Evolutionary conservation across 2,329 filamentous ascomycete species (phyloP), one percentile per base, ranked within the genome.

Genomic region (Fusarium metavorans): DNA sequence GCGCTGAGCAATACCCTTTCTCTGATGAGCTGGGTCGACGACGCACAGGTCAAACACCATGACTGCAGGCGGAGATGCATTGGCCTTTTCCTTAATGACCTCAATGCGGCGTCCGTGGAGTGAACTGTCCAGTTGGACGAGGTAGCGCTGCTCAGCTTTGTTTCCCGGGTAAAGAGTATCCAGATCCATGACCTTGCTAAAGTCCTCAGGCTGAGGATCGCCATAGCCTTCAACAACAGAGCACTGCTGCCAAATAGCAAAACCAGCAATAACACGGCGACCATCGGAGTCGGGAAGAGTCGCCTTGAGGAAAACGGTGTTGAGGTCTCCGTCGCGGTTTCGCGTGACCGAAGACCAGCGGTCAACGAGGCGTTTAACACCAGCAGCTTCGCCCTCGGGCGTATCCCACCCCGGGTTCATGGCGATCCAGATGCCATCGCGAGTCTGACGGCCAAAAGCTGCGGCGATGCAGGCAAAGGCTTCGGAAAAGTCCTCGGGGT

Each of bases 331-430:
- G 39, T 83, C 71, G 10, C 79, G 81, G 78, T 89, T 85, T 11
- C 68, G 80, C 3, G 83, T 84, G 6, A 80, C 81, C 1, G 50
- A 66, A 2, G 70, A 65, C 84, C 85, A 90, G 27, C 86, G 84
- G 39, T 83, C 72, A 4, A 81, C 77, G 69, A 89, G 74, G 16
- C 83, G 83, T 11, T 78, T 77, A 3, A 82, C 82, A 30, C 82
- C 83, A 2, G 75, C 75, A 0, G 76, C 76, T 30, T 78, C 81
- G 13, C 88, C 89, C 16, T 83, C 80, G 6, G 85, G 81, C 0
- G 86, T 88, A 39, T 90, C 85, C 88, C 89, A 91, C 20, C 83
- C 86, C 0, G 89, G 89, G 67, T 89, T 89, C 80, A 87, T 83
- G 68, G 82, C 80, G 1, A 81, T 83, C 87, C 87, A 91, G 61